Base-by-base conservation (phyloP, 1,284 basidiomycete species). In the Trametes sp. region DNA sequence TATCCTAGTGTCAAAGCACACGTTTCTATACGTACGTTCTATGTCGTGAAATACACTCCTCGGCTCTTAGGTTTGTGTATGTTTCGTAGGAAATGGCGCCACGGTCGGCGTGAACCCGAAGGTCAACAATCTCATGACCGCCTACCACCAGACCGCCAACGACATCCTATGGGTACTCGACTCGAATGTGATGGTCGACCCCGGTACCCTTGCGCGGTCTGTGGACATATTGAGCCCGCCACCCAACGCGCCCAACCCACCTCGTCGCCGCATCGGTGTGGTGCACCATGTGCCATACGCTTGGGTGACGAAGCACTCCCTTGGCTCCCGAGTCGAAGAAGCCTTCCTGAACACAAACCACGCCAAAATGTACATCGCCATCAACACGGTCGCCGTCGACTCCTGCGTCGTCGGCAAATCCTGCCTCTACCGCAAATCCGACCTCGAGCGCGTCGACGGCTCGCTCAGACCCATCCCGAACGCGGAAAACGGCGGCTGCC, bases 381-480 rank as follows among this genome's bases (percentile, higher is more conserved):
- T 99, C 76, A 98, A 98, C 77, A 82, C 88, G 0, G 80, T 93
- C 51, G 90, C 89, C 5, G 79, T 98, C 60, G 98, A 98, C 57
- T 97, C 95, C 0, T 99, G 98, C 75, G 95, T 99, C 14, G 93
- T 98, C 68, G 98, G 98, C 68, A 99, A 99, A 79, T 96, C 95
- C 59, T 96, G 96, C 76, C 77, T 99, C 65, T 99, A 96, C 78
- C 90, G 94, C 50, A 92, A 94, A 57, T 92, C 93, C 38, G 95
- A 98, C 74, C 78, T 97, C 45, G 91, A 93, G 56, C 84, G 83
- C 29, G 82, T 92, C 55, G 85, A 87, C 63, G 89, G 85, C 19
- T 84, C 86, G 1, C 74, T 88, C 56, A 84, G 82, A 67, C 84
- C 83, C 29, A 75, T 75, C 38, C 65, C 71, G 8, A 62, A 70